These are phyloP conservation scores for Apostasia ramifera DNA, from an alignment of 106 monocot genomes.

Conservation along the genomic window DNA sequence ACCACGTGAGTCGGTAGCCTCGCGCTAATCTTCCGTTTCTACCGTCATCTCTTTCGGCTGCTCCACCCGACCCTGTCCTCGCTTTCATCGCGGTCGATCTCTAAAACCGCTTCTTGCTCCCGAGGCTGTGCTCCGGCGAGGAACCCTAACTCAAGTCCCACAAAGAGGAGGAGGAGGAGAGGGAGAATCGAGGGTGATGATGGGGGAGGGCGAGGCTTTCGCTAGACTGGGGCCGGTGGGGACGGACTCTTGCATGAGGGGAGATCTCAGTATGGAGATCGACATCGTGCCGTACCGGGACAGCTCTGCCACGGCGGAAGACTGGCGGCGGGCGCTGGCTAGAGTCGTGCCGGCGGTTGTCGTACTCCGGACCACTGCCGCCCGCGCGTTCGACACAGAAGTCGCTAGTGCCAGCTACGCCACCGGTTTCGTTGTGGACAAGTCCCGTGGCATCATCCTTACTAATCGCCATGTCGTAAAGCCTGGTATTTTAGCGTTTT, in stretches of 20 bases:
- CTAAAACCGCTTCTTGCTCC: background rate
- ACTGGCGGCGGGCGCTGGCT: conserved; percentile 79
- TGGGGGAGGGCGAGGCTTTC: conserved; percentile 17
- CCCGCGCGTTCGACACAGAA: conserved; percentile 87
- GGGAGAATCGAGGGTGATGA: background rate
- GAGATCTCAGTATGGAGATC: conserved; percentile 54
- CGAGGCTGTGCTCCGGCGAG: background rate
- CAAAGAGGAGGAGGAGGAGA: background rate
- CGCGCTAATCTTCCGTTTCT: no score
- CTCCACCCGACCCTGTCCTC: background rate
- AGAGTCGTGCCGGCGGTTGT: conserved; percentile 87
- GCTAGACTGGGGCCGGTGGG: conserved; percentile 29
- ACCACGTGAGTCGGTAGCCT: no score
- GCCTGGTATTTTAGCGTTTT: conserved; percentile 37
- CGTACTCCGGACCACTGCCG: conserved; percentile 75
- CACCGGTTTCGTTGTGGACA: conserved; percentile 87
- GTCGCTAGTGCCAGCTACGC: conserved; percentile 84
- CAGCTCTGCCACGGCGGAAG: conserved; percentile 67
- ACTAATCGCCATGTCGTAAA: conserved; percentile 97
- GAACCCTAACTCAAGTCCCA: background rate
- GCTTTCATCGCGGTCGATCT: background rate
- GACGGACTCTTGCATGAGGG: conserved; percentile 22
- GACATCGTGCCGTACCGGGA: conserved; percentile 31
- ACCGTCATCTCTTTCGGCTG: background rate
- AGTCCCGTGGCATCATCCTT: conserved; percentile 67